Base-by-base conservation (phyloP, 176 grass and related monocot species). In the Otatea glauca region DNA sequence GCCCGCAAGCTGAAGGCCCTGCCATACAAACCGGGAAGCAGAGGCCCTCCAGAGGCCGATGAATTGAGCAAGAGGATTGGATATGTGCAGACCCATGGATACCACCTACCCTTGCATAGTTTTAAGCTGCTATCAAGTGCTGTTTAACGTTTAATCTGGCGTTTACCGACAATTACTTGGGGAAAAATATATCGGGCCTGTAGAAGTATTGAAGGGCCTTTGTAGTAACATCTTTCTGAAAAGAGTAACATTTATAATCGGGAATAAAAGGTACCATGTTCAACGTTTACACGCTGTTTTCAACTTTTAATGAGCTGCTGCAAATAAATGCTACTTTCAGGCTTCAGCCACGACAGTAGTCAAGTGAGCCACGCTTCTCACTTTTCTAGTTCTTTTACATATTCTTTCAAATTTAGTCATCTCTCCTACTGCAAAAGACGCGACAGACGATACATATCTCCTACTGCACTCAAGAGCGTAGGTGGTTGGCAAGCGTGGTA, bases 31-130 rank as follows among this genome's bases (percentile, higher is more conserved):
- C 85, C 91, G 0, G 93, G 91, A 18, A 94, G 86, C 65, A 77
- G 96, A 54, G 96, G 96, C 49, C 96, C 96, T 1, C 49, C 69
- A 0, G 89, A 99, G 88, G 93, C 89, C 1, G 96, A 99, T 45
- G 91, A 91, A 21, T 79, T 99, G 81, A 92, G 86, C 79, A 72
- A 68, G 72, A 92, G 74, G 80, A 80, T 85, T 14, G 96, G 96
- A 9, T 99, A 96, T 81, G 66, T 94, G 73, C 93, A 94, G 83
- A 99, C 93, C 21, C 88, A 92, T 76, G 96, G 96, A 85, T 86
- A 60, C 89, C 96, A 6, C 93, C 96, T 34, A 94, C 96, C 45
- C 91, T 99, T 42, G 77, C 76, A 86, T 72, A 55, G 43, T 2
- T 89, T 85, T 90, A 12, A 12, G 71, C 35, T 42, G 17, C 18